Conservation (phyloP, 2,329 filamentous ascomycete genomes). For the Sporothrix luriei region DNA sequence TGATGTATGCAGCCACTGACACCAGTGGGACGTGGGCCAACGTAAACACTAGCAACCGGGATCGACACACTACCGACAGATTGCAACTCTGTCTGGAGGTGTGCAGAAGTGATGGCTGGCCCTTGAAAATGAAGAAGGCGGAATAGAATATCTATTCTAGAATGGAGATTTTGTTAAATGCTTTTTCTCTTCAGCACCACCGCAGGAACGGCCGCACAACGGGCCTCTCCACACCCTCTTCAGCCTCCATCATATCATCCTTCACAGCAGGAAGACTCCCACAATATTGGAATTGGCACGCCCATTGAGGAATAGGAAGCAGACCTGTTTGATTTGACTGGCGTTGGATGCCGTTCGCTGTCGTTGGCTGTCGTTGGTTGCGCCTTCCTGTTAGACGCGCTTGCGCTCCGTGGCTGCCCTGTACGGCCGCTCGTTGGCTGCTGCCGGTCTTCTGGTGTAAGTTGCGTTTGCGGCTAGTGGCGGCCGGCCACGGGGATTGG, state of each 20-base stretch:
- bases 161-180: no score
- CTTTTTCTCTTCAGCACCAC: not conserved
- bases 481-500: slow-evolving; percentile 8
- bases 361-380: not conserved
- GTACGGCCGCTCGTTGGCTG: not conserved
- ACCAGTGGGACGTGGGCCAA: not conserved
- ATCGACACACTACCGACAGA: slow-evolving; percentile 2
- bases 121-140: no score
- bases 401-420: not conserved
- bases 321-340: not conserved
- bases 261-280: not conserved
- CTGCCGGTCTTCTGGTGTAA: not conserved
- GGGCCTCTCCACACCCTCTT: slow-evolving; percentile 6
- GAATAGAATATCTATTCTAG: no score
- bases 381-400: slow-evolving; percentile 17
- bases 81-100: slow-evolving; percentile 11
- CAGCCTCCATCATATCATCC: not conserved
- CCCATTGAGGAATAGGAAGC: not conserved
- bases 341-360: no score
- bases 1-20: not conserved
- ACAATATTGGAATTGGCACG: not conserved
- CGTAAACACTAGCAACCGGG: not conserved
- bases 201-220: slow-evolving; percentile 5
- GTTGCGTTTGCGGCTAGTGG: slow-evolving; percentile 10
- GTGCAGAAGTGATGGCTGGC: not conserved